Evolutionary conservation across 2,329 filamentous ascomycete species (phyloP).

Genomic region (Xylariaceae sp.): DNA sequence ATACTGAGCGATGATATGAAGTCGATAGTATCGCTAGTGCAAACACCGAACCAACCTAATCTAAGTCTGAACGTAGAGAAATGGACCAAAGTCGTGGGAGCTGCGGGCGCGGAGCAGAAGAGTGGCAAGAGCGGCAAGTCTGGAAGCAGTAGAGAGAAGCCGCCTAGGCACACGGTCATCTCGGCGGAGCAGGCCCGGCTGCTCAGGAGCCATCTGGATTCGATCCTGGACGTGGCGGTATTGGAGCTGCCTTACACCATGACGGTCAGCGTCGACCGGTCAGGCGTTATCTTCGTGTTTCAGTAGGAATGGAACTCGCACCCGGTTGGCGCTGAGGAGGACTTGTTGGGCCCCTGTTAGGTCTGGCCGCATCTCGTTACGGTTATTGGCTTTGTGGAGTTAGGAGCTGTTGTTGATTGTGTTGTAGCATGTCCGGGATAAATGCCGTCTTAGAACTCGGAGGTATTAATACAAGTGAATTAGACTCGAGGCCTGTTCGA

Average conservation of each 20-base stretch:
- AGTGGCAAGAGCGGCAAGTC: constrained; percentile 24
- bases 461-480: too few species aligned
- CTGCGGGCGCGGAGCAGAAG: constrained; percentile 35
- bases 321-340: constrained; percentile 2
- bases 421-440: too few species aligned
- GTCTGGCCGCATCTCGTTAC: too few species aligned
- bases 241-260: constrained; percentile 90
- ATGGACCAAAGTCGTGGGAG: constrained; percentile 45
- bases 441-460: too few species aligned
- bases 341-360: too few species aligned
- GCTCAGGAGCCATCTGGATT: constrained; percentile 83
- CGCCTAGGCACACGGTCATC: constrained; percentile 80
- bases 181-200: constrained; percentile 85
- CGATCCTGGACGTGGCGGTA: constrained; percentile 84
- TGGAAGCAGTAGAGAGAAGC: constrained; percentile 44
- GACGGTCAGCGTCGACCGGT: constrained; percentile 87
- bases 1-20: constrained; percentile 68
- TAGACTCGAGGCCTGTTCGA: too few species aligned
- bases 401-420: too few species aligned
- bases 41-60: constrained; percentile 48
- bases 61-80: constrained; percentile 69
- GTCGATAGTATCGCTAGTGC: constrained; percentile 70
- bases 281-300: constrained; percentile 86
- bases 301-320: constrained; percentile 29
- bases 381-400: too few species aligned